Evolutionary conservation across 2,329 filamentous ascomycete species (phyloP).

Genomic region (Fusarium sp.): DNA sequence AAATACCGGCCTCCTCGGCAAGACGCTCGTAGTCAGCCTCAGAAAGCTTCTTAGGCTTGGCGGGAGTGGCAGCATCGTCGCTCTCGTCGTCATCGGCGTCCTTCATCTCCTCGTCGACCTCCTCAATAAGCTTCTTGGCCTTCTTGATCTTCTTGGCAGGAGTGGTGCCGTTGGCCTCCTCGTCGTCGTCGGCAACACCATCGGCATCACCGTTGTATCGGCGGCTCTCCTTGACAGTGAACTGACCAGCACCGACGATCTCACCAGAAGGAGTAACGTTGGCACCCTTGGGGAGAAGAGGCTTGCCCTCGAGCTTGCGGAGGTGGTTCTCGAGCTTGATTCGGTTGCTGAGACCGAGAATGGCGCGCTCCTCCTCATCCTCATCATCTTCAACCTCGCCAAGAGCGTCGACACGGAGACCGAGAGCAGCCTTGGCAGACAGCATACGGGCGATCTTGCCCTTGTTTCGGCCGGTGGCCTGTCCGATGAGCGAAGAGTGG

Average conservation of each 20-base stretch:
- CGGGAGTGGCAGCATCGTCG: conserved; percentile 49
- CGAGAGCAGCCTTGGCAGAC: conserved; percentile 91
- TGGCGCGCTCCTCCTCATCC: conserved; percentile 89
- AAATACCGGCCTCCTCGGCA: conserved; percentile 75
- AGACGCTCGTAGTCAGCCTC: conserved; percentile 68
- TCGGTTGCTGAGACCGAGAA: conserved; percentile 78
- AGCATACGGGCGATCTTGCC: conserved; percentile 98
- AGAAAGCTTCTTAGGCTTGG: conserved; percentile 58
- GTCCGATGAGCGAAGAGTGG: conserved; percentile 92
- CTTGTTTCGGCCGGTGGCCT: conserved; percentile 98
- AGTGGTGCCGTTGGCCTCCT: conserved; percentile 57
- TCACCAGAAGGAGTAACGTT: conserved; percentile 80
- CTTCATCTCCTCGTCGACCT: conserved; percentile 58
- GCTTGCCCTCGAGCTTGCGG: conserved; percentile 88
- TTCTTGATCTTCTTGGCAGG: conserved; percentile 51
- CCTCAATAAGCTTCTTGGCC: conserved; percentile 56
- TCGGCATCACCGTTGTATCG: conserved; percentile 97
- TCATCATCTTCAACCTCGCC: conserved; percentile 69
- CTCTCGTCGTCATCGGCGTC: conserved; percentile 57
- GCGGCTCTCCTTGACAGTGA: conserved; percentile 89
- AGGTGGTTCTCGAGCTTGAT: conserved; percentile 81
- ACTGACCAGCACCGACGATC: conserved; percentile 74
- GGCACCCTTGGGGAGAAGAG: conserved; percentile 79
- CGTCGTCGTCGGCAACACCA: conserved; percentile 76
- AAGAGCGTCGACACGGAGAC: conserved; percentile 89